Conservation (phyloP, 2,329 filamentous ascomycete species). For the Alternaria sp. region DNA sequence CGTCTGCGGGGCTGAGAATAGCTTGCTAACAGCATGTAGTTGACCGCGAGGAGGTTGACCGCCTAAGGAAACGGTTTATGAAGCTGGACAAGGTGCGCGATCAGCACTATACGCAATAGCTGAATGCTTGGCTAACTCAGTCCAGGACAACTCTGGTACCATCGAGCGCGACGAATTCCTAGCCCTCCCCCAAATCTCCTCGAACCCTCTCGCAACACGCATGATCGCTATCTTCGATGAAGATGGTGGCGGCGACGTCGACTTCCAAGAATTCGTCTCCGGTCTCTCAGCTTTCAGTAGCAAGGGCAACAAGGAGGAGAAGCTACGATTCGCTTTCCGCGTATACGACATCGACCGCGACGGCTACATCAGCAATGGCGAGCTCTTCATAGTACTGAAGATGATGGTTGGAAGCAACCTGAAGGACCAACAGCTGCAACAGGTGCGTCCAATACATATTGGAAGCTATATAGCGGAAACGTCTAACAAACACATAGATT, state of each 20-base stretch:
- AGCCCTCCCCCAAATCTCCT: conserved; percentile 94
- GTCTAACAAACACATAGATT: conserved; percentile 63
- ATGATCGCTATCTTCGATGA: conserved; percentile 99
- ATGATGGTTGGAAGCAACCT: conserved; percentile 99
- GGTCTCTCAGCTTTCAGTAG: conserved; percentile 94
- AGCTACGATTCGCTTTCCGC: conserved; percentile 96
- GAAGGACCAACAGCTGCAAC: conserved; percentile 98
- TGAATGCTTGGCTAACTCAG: not conserved
- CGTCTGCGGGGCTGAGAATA: conserved; percentile 37
- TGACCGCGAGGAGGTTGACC: conserved; percentile 95
- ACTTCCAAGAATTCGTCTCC: conserved; percentile 98
- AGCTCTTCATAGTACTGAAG: conserved; percentile 99
- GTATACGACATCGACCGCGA: conserved; percentile 99
- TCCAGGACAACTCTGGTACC: conserved; percentile 92
- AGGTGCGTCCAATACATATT: conserved; percentile 52
- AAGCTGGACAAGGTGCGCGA: conserved; percentile 89
- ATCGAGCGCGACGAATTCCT: conserved; percentile 99
- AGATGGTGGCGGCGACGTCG: conserved; percentile 95
- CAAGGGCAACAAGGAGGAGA: conserved; percentile 99
- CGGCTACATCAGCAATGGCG: conserved; percentile 97
- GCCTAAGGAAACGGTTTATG: conserved; percentile 97
- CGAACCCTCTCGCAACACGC: conserved; percentile 94
- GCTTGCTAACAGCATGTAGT: conserved; percentile 62
- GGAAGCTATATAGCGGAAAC: not conserved
- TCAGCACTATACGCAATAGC: not conserved